Percentiles rank a stretch among this genome's conserved stretches.
These are phyloP conservation scores for Backusella liffmaniae DNA, from an alignment of 192 early-diverging fungal genomes.

Conservation along the genomic window DNA sequence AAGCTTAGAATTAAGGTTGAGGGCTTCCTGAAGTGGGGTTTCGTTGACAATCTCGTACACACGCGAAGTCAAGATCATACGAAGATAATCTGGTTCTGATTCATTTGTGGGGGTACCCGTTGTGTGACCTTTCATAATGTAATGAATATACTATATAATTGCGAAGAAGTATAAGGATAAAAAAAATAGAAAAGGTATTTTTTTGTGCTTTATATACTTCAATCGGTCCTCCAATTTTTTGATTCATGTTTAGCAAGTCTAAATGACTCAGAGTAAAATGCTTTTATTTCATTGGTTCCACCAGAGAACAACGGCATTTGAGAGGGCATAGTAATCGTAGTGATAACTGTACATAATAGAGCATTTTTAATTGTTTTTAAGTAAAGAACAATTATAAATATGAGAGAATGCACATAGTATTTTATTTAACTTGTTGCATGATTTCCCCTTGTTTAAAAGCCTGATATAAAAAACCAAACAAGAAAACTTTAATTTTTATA, in stretches of 20 bases:
- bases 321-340: neutral
- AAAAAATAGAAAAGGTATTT: neutral
- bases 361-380: neutral
- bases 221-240: neutral
- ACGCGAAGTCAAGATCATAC: slow-evolving; percentile 88
- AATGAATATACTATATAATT: neutral
- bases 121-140: neutral
- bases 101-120: neutral
- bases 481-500: too few species aligned
- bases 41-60: slow-evolving; percentile 95
- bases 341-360: neutral
- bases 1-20: slow-evolving; percentile 75
- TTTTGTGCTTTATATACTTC: neutral
- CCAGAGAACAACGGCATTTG: neutral
- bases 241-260: neutral
- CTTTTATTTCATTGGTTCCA: slow-evolving; percentile 2
- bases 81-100: slow-evolving; percentile 79
- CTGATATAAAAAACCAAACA: too few species aligned
- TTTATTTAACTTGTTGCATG: neutral
- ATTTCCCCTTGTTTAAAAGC: neutral
- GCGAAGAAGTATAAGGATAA: neutral
- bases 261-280: neutral
- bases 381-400: neutral
- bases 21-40: slow-evolving; percentile 82
- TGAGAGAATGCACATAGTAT: neutral